Percentiles rank a stretch among this genome's conserved stretches.
Conservation (phyloP, 2,329 filamentous ascomycete genomes). For the Pseudogymnoascus sp. region DNA sequence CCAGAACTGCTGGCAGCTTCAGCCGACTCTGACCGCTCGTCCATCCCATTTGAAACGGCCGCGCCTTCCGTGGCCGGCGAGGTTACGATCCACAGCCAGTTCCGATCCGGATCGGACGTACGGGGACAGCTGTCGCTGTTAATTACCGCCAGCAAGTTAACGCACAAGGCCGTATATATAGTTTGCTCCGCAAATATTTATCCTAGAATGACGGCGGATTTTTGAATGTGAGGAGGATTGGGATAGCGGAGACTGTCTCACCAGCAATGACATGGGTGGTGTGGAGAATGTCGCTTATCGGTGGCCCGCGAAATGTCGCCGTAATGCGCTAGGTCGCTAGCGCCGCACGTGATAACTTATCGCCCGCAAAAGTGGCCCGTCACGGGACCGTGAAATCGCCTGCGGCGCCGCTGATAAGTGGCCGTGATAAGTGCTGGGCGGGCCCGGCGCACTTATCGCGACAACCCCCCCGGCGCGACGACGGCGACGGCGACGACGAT, state of each 20-base stretch:
- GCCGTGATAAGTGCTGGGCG: no score
- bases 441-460: no score
- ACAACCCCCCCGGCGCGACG: no score
- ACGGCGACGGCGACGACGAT: no score
- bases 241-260: not conserved
- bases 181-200: not conserved
- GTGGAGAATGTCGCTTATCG: no score
- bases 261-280: not conserved
- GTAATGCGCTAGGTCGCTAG: no score
- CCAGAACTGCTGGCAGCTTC: slow-evolving; percentile 1
- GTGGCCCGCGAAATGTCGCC: no score
- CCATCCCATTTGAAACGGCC: not conserved
- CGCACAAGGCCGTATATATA: not conserved
- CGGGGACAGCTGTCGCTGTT: not conserved
- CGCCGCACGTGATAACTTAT: no score
- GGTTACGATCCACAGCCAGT: not conserved
- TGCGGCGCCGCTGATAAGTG: no score
- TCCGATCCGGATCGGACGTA: not conserved
- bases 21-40: not conserved
- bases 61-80: not conserved
- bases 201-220: not conserved
- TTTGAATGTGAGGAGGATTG: not conserved
- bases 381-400: no score
- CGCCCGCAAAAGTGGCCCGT: no score
- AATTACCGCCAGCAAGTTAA: not conserved